phyloP scores from a whole-genome alignment of 352 stramenopile genomes.

The Pythium scleroteichum region DNA sequence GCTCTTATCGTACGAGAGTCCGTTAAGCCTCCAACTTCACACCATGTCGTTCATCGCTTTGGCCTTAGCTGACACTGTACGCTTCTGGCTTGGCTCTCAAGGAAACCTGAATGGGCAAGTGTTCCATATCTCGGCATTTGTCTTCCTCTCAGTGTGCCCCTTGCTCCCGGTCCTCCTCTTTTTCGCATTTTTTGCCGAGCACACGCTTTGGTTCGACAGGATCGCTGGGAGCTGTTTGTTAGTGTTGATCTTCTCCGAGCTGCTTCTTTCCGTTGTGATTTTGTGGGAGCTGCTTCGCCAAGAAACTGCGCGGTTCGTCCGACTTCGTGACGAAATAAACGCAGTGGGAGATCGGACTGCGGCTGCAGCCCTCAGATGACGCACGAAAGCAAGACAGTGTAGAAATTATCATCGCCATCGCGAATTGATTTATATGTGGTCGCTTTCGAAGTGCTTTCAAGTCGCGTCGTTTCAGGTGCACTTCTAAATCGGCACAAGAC shows the following conservation, averaged over 20 bases:
- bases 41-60: constrained; percentile 47
- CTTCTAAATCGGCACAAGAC: too few species aligned
- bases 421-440: too few species aligned
- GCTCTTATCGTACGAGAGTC: constrained; percentile 40
- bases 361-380: constrained; percentile 15
- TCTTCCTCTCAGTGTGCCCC: constrained; percentile 68
- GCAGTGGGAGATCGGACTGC: too few species aligned
- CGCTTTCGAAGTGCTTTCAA: too few species aligned
- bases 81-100: constrained; percentile 58
- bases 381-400: background rate
- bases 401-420: too few species aligned
- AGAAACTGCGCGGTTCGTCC: constrained; percentile 59
- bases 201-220: constrained; percentile 51
- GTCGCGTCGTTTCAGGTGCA: too few species aligned
- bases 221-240: constrained; percentile 38
- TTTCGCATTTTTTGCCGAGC: constrained; percentile 50
- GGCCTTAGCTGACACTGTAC: constrained; percentile 42
- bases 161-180: constrained; percentile 57
- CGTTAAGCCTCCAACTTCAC: constrained; percentile 44
- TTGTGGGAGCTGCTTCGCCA: constrained; percentile 54
- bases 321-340: constrained; percentile 34
- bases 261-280: constrained; percentile 38
- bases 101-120: constrained; percentile 62
- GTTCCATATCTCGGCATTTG: constrained; percentile 64
- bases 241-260: constrained; percentile 45